Percentiles rank a stretch among this genome's conserved stretches.
Conservation (phyloP, 306 rosid genomes). For the Herpetospermum pedunculosum region DNA sequence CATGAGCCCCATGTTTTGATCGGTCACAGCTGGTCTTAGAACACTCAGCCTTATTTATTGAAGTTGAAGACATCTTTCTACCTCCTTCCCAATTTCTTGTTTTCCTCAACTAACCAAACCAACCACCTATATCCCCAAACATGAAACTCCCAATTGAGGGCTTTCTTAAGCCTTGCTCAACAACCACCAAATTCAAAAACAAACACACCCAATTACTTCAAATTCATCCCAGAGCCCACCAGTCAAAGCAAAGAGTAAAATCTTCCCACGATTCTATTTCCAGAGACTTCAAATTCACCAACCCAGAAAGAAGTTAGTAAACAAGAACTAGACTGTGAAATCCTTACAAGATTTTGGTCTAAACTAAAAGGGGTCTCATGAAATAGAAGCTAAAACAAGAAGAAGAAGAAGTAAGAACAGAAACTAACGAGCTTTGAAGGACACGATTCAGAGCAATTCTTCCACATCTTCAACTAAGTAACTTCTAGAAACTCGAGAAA, state of each 20-base stretch:
- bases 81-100: neutral
- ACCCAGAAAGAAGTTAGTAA: neutral
- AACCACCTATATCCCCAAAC: conserved; percentile 1
- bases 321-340: neutral
- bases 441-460: neutral
- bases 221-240: neutral
- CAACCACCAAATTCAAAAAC: neutral
- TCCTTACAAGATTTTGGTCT: neutral
- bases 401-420: neutral
- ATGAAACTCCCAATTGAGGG: neutral
- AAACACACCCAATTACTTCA: neutral
- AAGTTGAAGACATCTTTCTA: conserved; percentile 23
- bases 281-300: neutral
- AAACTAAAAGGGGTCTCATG: neutral
- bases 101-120: conserved; percentile 3
- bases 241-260: neutral
- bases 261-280: neutral
- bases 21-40: conserved; percentile 17
- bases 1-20: conserved; percentile 20
- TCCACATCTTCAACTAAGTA: neutral
- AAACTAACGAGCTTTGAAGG: neutral
- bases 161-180: neutral
- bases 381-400: neutral
- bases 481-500: neutral
- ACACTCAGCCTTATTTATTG: conserved; percentile 20